Conservation (phyloP, 1,284 basidiomycete species). For the Fomes fomentarius region DNA sequence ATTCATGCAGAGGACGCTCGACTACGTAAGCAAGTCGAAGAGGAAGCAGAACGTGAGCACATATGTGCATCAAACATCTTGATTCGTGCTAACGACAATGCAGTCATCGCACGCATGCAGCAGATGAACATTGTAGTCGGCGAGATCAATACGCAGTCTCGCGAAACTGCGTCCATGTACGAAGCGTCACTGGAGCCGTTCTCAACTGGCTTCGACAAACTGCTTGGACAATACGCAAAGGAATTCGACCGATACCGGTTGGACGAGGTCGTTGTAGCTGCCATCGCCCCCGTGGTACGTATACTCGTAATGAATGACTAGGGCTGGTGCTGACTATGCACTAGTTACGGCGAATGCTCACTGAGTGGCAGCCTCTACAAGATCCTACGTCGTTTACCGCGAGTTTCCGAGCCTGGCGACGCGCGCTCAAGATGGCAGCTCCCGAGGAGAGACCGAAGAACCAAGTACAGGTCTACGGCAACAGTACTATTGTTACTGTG, state of each 20-base stretch:
- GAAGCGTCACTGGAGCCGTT: constrained; percentile 76
- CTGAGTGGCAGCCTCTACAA: constrained; percentile 74
- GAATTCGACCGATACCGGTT: constrained; percentile 84
- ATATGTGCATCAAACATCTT: neutral
- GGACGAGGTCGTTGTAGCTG: constrained; percentile 92
- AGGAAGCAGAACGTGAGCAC: constrained; percentile 74
- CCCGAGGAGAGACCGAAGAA: constrained; percentile 44
- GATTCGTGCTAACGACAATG: constrained; percentile 14
- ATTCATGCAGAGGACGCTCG: constrained; percentile 73
- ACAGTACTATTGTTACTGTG: constrained; percentile 36
- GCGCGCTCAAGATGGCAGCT: constrained; percentile 61
- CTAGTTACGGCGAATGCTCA: constrained; percentile 63
- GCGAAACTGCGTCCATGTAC: constrained; percentile 62
- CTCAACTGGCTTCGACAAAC: constrained; percentile 68
- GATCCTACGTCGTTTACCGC: constrained; percentile 65
- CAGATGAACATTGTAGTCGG: constrained; percentile 74
- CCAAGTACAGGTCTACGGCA: constrained; percentile 63
- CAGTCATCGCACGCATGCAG: constrained; percentile 79
- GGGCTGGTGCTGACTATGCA: constrained; percentile 4
- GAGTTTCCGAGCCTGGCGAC: constrained; percentile 72
- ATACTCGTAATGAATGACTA: neutral
- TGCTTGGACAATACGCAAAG: constrained; percentile 70
- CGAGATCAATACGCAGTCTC: constrained; percentile 67
- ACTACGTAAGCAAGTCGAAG: constrained; percentile 66
- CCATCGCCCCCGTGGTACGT: constrained; percentile 79